These are phyloP conservation scores for Colletotrichum caudatum DNA, from an alignment of 2,329 filamentous ascomycete genomes.

Conservation along the genomic window DNA sequence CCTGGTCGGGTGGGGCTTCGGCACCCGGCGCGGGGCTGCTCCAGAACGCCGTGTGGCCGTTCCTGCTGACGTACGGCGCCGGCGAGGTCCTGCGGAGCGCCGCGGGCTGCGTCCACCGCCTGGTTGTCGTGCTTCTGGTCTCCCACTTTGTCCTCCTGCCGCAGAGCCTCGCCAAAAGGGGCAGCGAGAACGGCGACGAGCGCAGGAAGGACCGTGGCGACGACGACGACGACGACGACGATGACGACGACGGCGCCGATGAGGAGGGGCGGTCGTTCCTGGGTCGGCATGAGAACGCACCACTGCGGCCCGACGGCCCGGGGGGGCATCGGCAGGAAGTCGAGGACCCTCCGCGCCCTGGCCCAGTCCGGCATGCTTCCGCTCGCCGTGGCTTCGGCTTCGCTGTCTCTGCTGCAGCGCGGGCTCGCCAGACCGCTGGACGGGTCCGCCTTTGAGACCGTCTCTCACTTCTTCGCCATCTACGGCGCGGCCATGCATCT, in stretches of 20 bases:
- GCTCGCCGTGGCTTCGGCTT: conserved; percentile 44
- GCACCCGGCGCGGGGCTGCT: conserved; percentile 49
- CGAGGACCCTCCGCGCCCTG: conserved; percentile 38
- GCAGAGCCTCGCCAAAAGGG: not conserved
- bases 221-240: conserved; percentile 30
- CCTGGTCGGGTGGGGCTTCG: conserved; percentile 52
- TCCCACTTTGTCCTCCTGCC: conserved; percentile 49
- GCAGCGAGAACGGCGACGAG: conserved; percentile 37
- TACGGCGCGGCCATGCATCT: conserved; percentile 49
- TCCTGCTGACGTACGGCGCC: conserved; percentile 47
- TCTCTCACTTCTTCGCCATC: conserved; percentile 47
- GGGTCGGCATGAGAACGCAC: not conserved
- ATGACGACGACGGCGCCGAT: conserved; percentile 12
- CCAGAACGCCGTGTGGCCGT: conserved; percentile 48
- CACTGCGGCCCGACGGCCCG: not conserved
- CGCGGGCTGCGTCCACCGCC: conserved; percentile 46
- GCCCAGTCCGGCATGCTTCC: conserved; percentile 47
- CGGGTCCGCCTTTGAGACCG: conserved; percentile 45
- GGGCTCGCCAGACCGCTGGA: conserved; percentile 49
- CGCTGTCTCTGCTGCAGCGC: conserved; percentile 46
- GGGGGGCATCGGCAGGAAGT: conserved; percentile 39
- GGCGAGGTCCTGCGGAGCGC: conserved; percentile 47
- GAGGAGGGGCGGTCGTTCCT: conserved; percentile 34
- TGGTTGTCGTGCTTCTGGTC: conserved; percentile 46
- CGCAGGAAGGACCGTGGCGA: conserved; percentile 35